A percentile compares a stretch with the other conserved stretches of the same genome.
Evolutionary conservation across 129 eudicot species (phyloP).

Genomic region (Sambucus nigra): DNA sequence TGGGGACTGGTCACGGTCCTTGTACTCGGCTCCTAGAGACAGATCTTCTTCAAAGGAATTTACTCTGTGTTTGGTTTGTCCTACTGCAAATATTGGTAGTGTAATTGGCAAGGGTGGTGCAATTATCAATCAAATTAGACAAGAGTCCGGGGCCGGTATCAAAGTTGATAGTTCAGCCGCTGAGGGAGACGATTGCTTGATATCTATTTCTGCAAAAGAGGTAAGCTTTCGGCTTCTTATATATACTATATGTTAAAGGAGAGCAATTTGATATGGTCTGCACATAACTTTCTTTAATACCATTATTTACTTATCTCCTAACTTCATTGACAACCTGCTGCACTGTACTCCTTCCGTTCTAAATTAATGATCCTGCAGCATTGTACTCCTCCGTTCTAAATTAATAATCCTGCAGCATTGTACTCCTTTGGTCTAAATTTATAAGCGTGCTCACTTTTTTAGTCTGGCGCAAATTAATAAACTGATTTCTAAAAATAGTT

Average conservation of each 20-base stretch:
- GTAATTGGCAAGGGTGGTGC: slow-evolving; percentile 92
- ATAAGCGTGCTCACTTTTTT: no score
- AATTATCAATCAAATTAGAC: slow-evolving; percentile 86
- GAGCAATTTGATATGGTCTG: background rate
- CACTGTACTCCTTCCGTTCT: no score
- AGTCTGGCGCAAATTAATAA: no score
- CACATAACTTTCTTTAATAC: no score
- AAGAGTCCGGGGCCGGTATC: slow-evolving; percentile 74
- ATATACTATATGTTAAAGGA: background rate
- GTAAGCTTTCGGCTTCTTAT: slow-evolving; percentile 20
- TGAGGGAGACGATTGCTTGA: slow-evolving; percentile 79
- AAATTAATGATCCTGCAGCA: no score
- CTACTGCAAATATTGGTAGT: slow-evolving; percentile 85
- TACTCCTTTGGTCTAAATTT: no score
- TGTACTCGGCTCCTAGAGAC: slow-evolving; percentile 58
- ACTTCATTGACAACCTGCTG: no score
- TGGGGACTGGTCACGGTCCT: slow-evolving; percentile 68
- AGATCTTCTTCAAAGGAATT: slow-evolving; percentile 70
- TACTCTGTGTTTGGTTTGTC: slow-evolving; percentile 74
- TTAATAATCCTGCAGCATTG: no score
- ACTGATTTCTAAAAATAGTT: no score
- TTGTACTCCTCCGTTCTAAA: no score
- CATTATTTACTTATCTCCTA: no score
- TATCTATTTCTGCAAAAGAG: slow-evolving; percentile 78
- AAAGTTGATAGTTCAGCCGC: slow-evolving; percentile 84